Evolutionary conservation across 495 filamentous ascomycete species (phyloP).

Genomic region (Daldinia childiae): DNA sequence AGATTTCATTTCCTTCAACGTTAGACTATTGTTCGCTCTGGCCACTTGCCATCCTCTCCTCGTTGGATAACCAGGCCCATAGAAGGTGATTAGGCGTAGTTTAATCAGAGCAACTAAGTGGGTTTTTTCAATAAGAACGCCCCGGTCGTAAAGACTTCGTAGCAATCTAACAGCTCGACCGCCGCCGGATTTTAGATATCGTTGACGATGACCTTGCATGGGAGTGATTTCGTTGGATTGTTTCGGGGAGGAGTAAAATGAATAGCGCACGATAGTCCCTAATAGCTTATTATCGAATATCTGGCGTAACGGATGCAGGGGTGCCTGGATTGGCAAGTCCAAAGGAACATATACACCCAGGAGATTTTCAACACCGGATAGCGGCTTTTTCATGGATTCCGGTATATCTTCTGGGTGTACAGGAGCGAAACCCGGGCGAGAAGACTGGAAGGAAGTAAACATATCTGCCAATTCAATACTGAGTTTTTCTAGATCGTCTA

Average conservation of each 20-base stretch:
- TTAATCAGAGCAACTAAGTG: slow-evolving; percentile 25
- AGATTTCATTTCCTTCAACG: slow-evolving; percentile 41
- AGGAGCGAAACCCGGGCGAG: slow-evolving; percentile 34
- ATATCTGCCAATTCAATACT: slow-evolving; percentile 42
- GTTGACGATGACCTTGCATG: neutral
- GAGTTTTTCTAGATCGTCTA: slow-evolving; percentile 46
- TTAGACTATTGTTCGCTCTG: slow-evolving; percentile 35
- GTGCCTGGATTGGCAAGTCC: slow-evolving; percentile 31
- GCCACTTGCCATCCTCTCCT: slow-evolving; percentile 21
- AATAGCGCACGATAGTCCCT: slow-evolving; percentile 43
- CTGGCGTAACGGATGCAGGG: slow-evolving; percentile 45
- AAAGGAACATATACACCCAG: slow-evolving; percentile 43
- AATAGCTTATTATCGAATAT: slow-evolving; percentile 46
- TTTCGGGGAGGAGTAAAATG: slow-evolving; percentile 30
- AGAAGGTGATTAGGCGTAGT: slow-evolving; percentile 43
- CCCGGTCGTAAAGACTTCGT: slow-evolving; percentile 38
- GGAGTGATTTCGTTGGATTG: neutral
- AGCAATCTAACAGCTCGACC: slow-evolving; percentile 40
- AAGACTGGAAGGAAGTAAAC: slow-evolving; percentile 30
- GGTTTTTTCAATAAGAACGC: slow-evolving; percentile 26
- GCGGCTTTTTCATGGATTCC: slow-evolving; percentile 34
- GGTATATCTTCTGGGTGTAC: slow-evolving; percentile 49
- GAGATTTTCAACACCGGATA: slow-evolving; percentile 37
- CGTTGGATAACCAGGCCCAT: slow-evolving; percentile 31
- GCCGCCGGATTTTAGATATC: slow-evolving; percentile 32